Base-by-base conservation (phyloP, 2,329 filamentous ascomycete genomes). In the Thermothelomyces thermophilus region DNA sequence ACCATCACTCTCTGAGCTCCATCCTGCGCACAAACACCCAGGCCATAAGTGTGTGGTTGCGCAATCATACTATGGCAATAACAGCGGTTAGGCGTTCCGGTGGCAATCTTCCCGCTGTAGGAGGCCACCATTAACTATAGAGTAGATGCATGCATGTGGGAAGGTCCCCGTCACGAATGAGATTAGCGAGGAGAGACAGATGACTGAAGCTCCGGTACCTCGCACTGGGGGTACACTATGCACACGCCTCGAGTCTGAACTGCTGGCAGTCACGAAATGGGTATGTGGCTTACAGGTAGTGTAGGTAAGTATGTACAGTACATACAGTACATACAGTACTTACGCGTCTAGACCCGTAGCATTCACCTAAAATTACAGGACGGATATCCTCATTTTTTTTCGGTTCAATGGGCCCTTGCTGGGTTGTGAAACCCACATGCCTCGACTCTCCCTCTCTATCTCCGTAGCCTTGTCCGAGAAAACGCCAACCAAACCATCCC, bases 391-490 rank as follows among this genome's bases (percentile, higher is more conserved):
- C n/a, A n/a, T n/a, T n/a, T n/a, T n/a, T n/a, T n/a, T n/a, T 28
- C 11, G 13, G 11, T 28, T 17, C 16, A 17, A 28, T 28, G 26
- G 22, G 24, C 42, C 11, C 30, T 22, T 39, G 35, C 13, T 35
- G 36, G 22, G 42, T 36, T 41, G 48, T 41, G 48, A 41, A 50
- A 46, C 48, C 48, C 48, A 34, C 40, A 41, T 17, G 30, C 16
- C 16, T 31, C 22, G 30, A 42, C 22, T 46, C 16, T 46, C 10
- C 16, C 10, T n/a, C n/a, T n/a, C n/a, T n/a, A n/a, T n/a, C 28
- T 17, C 17, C 22, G 30, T 17, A 17, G n/a, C 26, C n/a, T 41
- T 24, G 20, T 19, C n/a, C 24, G 9, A 20, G 28, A 45, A 36
- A 26, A 30, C 20, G 31, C 42, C 41, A 41, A 30, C 28, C 16